phyloP scores from a whole-genome alignment of 2,329 filamentous ascomycete species.

The Hypoxylon sp. region DNA sequence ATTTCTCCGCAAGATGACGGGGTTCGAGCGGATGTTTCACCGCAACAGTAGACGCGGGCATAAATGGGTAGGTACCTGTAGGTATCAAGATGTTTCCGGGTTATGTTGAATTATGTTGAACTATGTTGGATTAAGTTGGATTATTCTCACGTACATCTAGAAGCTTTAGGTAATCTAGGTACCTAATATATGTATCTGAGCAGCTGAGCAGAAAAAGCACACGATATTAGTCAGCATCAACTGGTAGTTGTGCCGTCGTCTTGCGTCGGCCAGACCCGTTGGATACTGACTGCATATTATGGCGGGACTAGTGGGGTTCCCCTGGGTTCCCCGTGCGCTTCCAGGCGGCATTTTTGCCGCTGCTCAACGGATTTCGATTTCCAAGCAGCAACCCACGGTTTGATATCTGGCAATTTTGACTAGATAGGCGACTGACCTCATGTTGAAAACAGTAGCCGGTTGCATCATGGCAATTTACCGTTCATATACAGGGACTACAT shows the following conservation, averaged over 20 bases:
- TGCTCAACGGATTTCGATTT: background rate
- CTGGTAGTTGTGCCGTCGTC: background rate
- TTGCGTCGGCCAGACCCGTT: background rate
- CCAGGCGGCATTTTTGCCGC: background rate
- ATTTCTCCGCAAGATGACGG: background rate
- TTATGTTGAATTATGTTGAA: background rate
- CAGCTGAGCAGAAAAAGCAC: background rate
- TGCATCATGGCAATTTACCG: background rate
- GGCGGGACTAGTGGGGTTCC: background rate
- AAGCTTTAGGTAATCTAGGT: too few relatives aligned
- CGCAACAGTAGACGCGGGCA: background rate
- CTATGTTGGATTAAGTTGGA: background rate
- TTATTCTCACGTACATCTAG: background rate
- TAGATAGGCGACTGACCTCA: background rate
- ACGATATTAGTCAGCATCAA: constrained; percentile 5
- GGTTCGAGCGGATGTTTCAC: constrained; percentile 1
- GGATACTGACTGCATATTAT: background rate
- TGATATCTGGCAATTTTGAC: background rate
- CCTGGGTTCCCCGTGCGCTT: background rate
- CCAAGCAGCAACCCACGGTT: background rate
- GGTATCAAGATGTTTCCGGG: background rate
- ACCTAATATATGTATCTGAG: background rate
- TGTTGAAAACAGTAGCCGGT: background rate
- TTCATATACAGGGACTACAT: background rate
- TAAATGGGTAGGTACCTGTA: background rate